Evolutionary conservation across 2,329 filamentous ascomycete species (phyloP), one percentile per base, ranked within the genome.

Genomic region (Colletotrichum sublineola): DNA sequence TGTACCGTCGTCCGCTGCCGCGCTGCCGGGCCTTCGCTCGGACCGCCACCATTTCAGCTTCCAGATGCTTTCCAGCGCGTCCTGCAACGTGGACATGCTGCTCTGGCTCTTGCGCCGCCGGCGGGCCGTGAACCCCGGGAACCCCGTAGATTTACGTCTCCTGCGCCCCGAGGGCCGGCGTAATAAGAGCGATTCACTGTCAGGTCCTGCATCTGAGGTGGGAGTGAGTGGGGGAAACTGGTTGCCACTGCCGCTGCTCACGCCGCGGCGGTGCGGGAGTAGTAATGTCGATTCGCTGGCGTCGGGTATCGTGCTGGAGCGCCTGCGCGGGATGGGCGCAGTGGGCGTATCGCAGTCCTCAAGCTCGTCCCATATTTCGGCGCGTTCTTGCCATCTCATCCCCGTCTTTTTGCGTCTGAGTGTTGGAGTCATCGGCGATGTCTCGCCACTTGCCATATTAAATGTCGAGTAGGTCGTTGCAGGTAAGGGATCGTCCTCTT

Each of bases 351-450:
- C 88, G 52, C 92, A 90, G 77, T 97, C 95, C 78, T 96, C 92
- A 18, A 97, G 86, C 79, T 97, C 94, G 68, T 91, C 93, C 95
- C 94, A 97, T 42, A 97, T 96, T 76, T 96, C 93, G 46, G 90
- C 91, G 1, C 90, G 89, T 79, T 96, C 93, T 68, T 89, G 84
- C 86, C 89, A 89, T 65, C 90, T 79, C 18, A 80, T 79, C 50
- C 84, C 86, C 24, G 86, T 87, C 75, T 85, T 85, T 77, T 85
- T 86, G 68, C 84, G 84, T 15, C 36, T 69, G 31, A 84, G 80
- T 15, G 82, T 80, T 36, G 85, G 80, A 18, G 82, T 80, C 63
- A 84, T 76, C 20, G 80, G 78, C 6, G 81, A 81, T 5, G 78
- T 80, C 65, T 85, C 82, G 31, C 80, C 81, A 77, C 75, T 82